Percentiles rank a stretch among this genome's conserved stretches.
Evolutionary conservation across 2,329 filamentous ascomycete species (phyloP).

Genomic region (Oidium heveae): DNA sequence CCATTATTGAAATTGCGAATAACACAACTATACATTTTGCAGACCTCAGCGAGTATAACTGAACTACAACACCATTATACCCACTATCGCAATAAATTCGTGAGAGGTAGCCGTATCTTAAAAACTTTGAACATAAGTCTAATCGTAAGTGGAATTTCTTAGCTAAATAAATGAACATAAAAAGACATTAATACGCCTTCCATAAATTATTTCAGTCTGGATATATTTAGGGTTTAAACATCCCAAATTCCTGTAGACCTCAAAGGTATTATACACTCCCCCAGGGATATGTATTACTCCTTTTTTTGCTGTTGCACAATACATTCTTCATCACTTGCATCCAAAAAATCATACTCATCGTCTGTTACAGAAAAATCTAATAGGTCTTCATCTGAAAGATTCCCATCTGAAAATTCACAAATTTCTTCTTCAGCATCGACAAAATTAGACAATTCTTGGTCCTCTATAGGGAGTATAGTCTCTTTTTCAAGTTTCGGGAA

Average conservation of each 20-base stretch:
- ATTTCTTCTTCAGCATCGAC: neutral
- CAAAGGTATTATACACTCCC: neutral
- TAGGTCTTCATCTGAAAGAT: neutral
- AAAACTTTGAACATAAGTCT: no score
- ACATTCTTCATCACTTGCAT: neutral
- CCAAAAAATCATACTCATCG: neutral
- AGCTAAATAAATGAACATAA: neutral
- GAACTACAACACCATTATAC: no score
- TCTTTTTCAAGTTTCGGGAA: slow-evolving; percentile 94
- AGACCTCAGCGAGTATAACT: no score
- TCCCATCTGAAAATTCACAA: neutral
- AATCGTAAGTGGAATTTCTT: no score
- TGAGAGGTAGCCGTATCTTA: no score
- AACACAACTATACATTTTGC: no score
- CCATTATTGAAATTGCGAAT: no score
- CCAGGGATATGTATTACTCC: neutral
- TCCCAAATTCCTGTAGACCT: neutral
- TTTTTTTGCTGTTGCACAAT: neutral
- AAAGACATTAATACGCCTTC: neutral
- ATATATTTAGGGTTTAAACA: neutral
- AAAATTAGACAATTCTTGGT: neutral
- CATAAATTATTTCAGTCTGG: neutral
- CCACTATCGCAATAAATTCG: no score
- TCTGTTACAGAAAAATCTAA: neutral
- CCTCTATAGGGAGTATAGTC: slow-evolving; percentile 20